These are phyloP conservation scores for Tarenaya hassleriana DNA, from an alignment of 345 rosid species.

Conservation along the genomic window DNA sequence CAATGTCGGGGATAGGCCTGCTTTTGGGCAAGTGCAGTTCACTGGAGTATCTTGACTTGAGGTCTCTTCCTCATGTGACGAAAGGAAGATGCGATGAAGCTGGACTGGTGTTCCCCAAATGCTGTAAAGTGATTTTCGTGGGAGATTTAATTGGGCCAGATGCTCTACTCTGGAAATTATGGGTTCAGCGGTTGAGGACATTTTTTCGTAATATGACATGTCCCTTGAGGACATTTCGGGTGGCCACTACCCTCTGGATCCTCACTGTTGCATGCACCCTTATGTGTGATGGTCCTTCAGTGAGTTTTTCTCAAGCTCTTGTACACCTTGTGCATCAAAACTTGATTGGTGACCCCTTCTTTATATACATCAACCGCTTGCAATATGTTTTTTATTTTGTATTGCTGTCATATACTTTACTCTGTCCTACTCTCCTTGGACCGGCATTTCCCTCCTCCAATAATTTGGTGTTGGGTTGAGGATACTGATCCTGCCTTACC, in stretches of 20 bases:
- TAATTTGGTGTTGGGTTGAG: slow-evolving; percentile 7
- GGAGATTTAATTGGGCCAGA: slow-evolving; percentile 67
- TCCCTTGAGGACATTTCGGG: no score
- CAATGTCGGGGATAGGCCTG: slow-evolving; percentile 55
- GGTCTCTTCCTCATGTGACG: slow-evolving; percentile 75
- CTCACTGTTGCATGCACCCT: slow-evolving; percentile 8
- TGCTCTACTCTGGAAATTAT: slow-evolving; percentile 32
- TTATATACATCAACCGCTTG: slow-evolving; percentile 6
- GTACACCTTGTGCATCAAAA: slow-evolving; percentile 20
- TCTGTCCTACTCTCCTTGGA: not conserved
- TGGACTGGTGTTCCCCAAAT: slow-evolving; percentile 58
- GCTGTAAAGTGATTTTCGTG: slow-evolving; percentile 69
- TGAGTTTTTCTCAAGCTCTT: slow-evolving; percentile 26
- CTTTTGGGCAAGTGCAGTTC: slow-evolving; percentile 61
- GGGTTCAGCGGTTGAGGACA: not conserved
- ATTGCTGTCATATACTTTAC: slow-evolving; percentile 3
- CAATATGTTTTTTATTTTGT: slow-evolving; percentile 15
- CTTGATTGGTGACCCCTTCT: slow-evolving; percentile 9
- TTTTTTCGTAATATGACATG: slow-evolving; percentile 14
- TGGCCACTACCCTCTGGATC: slow-evolving; percentile 7
- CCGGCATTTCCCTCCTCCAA: slow-evolving; percentile 10
- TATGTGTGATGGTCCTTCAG: slow-evolving; percentile 22
- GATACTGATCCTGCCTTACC: slow-evolving; percentile 13
- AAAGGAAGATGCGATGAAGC: slow-evolving; percentile 73
- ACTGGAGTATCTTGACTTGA: slow-evolving; percentile 70